phyloP scores from a whole-genome alignment of 495 filamentous ascomycete species.

The Penicillium coprophilum region DNA sequence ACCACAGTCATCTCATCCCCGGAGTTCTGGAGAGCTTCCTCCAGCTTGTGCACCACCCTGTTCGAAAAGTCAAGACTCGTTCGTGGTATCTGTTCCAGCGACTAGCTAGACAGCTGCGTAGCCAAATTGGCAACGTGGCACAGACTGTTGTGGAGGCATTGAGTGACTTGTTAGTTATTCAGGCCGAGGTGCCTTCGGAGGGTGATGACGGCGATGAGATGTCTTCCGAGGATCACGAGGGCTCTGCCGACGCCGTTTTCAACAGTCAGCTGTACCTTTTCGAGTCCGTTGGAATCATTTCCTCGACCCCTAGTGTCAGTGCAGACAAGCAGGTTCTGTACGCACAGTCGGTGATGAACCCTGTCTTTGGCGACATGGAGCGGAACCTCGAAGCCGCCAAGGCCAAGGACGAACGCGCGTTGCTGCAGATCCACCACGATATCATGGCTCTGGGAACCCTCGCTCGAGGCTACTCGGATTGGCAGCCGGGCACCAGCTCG shows the following conservation, averaged over 20 bases:
- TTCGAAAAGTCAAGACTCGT: constrained; percentile 78
- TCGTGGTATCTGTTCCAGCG: constrained; percentile 97
- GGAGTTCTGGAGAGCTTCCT: constrained; percentile 92
- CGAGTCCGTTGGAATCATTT: constrained; percentile 89
- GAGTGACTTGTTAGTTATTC: constrained; percentile 82
- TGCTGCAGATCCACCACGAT: constrained; percentile 90
- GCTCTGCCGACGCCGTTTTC: constrained; percentile 85
- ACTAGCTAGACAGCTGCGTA: constrained; percentile 82
- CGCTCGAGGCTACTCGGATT: constrained; percentile 86
- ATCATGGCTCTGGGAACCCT: constrained; percentile 95
- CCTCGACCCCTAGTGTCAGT: constrained; percentile 71
- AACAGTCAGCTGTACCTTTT: constrained; percentile 89
- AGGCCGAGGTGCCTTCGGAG: constrained; percentile 77
- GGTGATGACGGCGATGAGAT: constrained; percentile 81
- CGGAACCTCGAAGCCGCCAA: constrained; percentile 71
- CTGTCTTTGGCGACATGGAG: constrained; percentile 83
- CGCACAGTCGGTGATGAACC: constrained; percentile 79
- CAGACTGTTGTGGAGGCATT: constrained; percentile 89
- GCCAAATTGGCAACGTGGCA: constrained; percentile 81
- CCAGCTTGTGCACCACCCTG: constrained; percentile 78
- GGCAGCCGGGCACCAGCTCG: constrained; percentile 62
- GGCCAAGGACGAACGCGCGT: constrained; percentile 72
- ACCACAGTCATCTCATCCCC: constrained; percentile 72
- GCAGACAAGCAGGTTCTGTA: constrained; percentile 81
- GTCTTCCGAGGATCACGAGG: constrained; percentile 86